Evolutionary conservation across 495 filamentous ascomycete species (phyloP), one percentile per base, ranked within the genome.

Genomic region (Neurospora sp.): DNA sequence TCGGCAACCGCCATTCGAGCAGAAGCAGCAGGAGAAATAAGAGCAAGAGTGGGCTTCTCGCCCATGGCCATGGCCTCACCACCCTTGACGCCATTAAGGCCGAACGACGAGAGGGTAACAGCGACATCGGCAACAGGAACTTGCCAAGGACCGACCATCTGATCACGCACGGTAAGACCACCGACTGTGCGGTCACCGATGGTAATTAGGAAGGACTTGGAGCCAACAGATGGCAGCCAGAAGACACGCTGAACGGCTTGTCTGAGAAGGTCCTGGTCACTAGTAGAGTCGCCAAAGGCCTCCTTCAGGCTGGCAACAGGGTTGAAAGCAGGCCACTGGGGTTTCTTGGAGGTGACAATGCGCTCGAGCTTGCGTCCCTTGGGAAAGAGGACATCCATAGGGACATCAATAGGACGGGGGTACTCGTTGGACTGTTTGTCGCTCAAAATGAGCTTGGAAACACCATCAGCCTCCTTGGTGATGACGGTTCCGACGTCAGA

Each of bases 21-120:
- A 34, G 96, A 98, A n/a, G 96, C 93, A 69, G 91, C 93, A 10
- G 94, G 89, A 15, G 93, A 97, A 71, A 99, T 97, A 11, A 98
- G 85, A 19, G 96, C 96, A 45, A 98, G 82, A 0, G 90, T 92
- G 19, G 96, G 94, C 83, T 92, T 97, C 82, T 98, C 95, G 39
- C 96, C 96, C 90, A 98, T 97, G 0, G 94, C 92, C 93, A 98
- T 97, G 9, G 94, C 93, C 82, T 98, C 96, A 74, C 96, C 96
- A 69, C 93, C 93, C 77, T 87, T 90, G 6, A 83, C 81, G 39
- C 79, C 82, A 21, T 90, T 91, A 21, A 88, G 80, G 39, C 87
- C 88, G 74, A 98, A 88, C 1, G 93, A 91, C 0, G 94, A 93
- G 0, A 92, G 90, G 13, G 95, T 98, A 24, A 99, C 94, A 5